A percentile compares a stretch with the other conserved stretches of the same genome.
Evolutionary conservation across 805 yeast species (phyloP).

Genomic region (Teunomyces gatunensis): DNA sequence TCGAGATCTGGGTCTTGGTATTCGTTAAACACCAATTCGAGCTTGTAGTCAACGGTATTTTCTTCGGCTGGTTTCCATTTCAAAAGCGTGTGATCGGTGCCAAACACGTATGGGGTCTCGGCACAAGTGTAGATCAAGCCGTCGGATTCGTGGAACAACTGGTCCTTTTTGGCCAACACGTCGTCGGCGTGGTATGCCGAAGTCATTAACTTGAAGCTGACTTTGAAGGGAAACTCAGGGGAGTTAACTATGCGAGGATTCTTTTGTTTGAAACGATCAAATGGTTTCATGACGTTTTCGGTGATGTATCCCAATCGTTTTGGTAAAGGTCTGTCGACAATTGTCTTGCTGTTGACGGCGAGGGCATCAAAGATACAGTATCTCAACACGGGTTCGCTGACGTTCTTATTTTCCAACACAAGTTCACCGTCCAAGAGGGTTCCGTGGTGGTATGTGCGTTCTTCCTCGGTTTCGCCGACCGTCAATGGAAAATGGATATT

Average conservation of each 20-base stretch:
- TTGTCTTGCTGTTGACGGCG: constrained; percentile 71
- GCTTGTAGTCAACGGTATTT: constrained; percentile 85
- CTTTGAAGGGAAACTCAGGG: constrained; percentile 72
- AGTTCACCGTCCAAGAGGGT: constrained; percentile 93
- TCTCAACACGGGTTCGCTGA: constrained; percentile 49
- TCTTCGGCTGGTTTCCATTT: constrained; percentile 99
- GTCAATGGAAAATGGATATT: constrained; percentile 77
- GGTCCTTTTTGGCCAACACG: constrained; percentile 68
- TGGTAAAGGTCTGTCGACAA: constrained; percentile 69
- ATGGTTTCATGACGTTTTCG: constrained; percentile 78
- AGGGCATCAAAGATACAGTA: constrained; percentile 90
- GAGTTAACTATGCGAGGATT: constrained; percentile 72
- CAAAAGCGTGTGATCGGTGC: constrained; percentile 81
- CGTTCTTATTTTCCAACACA: constrained; percentile 70
- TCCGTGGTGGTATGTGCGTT: constrained; percentile 72
- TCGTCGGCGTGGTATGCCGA: constrained; percentile 73
- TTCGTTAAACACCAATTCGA: constrained; percentile 58
- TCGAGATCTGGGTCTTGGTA: constrained; percentile 63
- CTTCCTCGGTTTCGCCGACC: constrained; percentile 39
- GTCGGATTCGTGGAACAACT: constrained; percentile 84
- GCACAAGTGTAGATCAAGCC: constrained; percentile 93
- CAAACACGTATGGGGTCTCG: constrained; percentile 79
- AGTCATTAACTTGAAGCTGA: constrained; percentile 86
- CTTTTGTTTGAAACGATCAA: constrained; percentile 60
- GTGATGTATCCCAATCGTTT: constrained; percentile 86